Base-by-base conservation (phyloP, 768 basidiomycete genomes). In the Cyclocybe aegerita region DNA sequence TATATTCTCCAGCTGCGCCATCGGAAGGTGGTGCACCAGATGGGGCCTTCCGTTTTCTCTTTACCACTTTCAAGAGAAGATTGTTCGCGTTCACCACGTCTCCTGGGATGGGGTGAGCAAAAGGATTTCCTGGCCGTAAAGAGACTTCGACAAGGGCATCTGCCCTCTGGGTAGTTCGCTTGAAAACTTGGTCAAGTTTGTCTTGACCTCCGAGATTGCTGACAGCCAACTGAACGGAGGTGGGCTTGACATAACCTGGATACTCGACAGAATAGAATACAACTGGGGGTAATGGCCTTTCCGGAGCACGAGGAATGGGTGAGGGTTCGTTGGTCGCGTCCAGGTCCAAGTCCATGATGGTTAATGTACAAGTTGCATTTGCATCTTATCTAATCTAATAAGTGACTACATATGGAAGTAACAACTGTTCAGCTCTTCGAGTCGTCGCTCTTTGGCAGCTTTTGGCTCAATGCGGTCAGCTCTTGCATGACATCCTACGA, bases 251-350 rank as follows among this genome's bases (percentile, higher is more conserved):
- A 57, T 92, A 91, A 53, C 93, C 93, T 6, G 93, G 93, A 70
- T 93, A 96, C 66, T 97, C 94, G 53, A 96, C 74, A 4, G 91
- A 87, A 62, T 88, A 88, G 64, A 85, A 88, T 30, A 81, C 73
- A 4, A 75, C 72, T 32, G 78, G 71, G 15, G 85, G 81, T 1
- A 92, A 70, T 2, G 77, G 70, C 35, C 54, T 57, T 50, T 70
- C 75, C 29, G 67, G 64, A 33, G 73, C 70, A 12, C 50, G 34
- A 31, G 33, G 15, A 10, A 14, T 12, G 16, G 50, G 36, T 32
- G 54, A 46, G 11, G 59, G 42, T 16, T 53, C 51, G 29, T 52
- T 49, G 34, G 58, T 50, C 51, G 30, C 7, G 40, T 36, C 36
- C 29, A 37, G 11, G 15, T 65, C 63, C 17, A 55, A 57, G 37